Evolutionary conservation across 306 rosid species (phyloP), one percentile per base, ranked within the genome.

Genomic region (Mimosa bimucronata): DNA sequence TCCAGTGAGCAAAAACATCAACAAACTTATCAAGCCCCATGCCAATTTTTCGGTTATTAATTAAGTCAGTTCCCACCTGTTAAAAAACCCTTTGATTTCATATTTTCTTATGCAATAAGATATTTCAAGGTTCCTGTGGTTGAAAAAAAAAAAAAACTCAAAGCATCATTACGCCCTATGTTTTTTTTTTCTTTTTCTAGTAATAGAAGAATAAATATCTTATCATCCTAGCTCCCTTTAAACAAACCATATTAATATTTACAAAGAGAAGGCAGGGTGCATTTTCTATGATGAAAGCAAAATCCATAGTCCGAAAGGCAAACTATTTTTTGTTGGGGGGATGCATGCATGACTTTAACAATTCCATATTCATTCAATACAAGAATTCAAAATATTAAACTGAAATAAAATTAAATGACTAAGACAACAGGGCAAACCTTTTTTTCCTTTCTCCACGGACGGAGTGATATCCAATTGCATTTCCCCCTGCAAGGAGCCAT

Each of bases 401-500:
- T 41, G 65, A 62, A 71, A 50, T 37, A 45, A 58, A 73, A 55
- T 23, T 16, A 28, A 74, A 42, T 45, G 75, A 72, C 26, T 46
- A 46, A 40, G 46, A 72, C n/a, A 78, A 65, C 60, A 60, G 61
- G n/a, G 18, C 23, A 82, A 81, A 92, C 97, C 97, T 88, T 86
- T 92, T 85, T 77, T 88, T 76, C 86, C 84, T 75, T 87, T 87
- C 66, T 23, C 89, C 42, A 23, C 34, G 5, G 86, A 81, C 78
- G 90, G 81, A 85, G 72, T 72, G 42, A 66, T 73, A 73, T 90
- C 91, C 28, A 62, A 53, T 68, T 79, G 67, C 79, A 42, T 53
- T 44, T 81, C 87, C 86, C 85, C 97, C 97, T 94, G 90, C 79
- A 90, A 84, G 37, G 23, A 79, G 37, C 58, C 73, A 53, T 73